Conservation (phyloP, 2,329 filamentous ascomycete genomes). For the Thyridium curvatum region DNA sequence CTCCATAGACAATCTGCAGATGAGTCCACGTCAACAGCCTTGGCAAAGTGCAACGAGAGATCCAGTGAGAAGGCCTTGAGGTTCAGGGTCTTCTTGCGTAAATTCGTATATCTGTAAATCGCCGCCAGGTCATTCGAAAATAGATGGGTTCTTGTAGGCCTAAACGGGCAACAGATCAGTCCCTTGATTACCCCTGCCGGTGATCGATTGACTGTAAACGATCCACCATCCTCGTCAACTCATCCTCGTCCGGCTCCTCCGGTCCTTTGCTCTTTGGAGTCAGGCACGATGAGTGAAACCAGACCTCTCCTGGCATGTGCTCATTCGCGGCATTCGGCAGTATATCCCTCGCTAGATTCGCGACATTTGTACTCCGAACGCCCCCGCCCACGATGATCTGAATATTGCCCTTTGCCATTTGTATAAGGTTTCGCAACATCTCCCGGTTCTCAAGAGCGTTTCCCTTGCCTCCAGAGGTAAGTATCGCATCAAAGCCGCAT, state of each 20-base stretch:
- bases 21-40: too few species aligned
- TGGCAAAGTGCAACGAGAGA: too few species aligned
- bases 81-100: too few species aligned
- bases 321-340: conserved; percentile 7
- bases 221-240: conserved; percentile 11
- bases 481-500: conserved; percentile 42
- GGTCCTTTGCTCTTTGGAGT: conserved; percentile 7
- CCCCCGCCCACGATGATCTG: conserved; percentile 49
- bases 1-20: too few species aligned
- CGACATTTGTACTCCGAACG: conserved; percentile 34
- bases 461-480: conserved; percentile 47
- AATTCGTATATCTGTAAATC: too few species aligned
- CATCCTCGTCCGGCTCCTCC: conserved; percentile 16
- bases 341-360: conserved; percentile 18
- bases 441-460: conserved; percentile 29
- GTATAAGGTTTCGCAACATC: conserved; percentile 28
- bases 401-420: conserved; percentile 18
- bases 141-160: too few species aligned
- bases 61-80: too few species aligned
- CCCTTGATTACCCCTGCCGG: too few species aligned
- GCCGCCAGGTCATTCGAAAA: too few species aligned
- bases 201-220: not conserved
- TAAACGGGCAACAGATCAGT: too few species aligned
- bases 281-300: conserved; percentile 44
- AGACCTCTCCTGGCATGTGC: conserved; percentile 16